Conservation (phyloP, 2,329 filamentous ascomycete genomes). For the Epichloe amarillans region DNA sequence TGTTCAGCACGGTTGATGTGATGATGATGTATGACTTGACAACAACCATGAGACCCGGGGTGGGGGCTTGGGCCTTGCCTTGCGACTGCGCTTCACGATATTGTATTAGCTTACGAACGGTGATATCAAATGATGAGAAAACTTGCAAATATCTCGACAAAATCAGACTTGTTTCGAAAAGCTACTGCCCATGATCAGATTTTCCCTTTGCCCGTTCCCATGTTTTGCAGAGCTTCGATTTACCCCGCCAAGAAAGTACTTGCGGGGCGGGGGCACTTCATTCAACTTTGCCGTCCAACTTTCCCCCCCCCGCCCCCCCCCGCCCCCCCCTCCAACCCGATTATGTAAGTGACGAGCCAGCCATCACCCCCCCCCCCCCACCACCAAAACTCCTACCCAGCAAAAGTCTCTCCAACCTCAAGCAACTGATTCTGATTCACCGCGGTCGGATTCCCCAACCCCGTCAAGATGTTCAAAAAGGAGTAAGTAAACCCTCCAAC, state of each 20-base stretch:
- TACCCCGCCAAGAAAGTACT: slow-evolving; percentile 4
- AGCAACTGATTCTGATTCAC: background rate
- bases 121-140: too few species aligned
- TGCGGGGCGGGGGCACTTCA: slow-evolving; percentile 4
- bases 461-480: slow-evolving; percentile 74
- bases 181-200: too few species aligned
- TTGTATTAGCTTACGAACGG: too few species aligned
- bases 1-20: slow-evolving; percentile 37
- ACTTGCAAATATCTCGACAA: too few species aligned
- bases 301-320: background rate
- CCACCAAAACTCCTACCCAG: background rate
- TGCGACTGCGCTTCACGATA: too few species aligned
- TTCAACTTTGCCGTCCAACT: background rate
- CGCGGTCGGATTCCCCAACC: slow-evolving; percentile 1
- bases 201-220: too few species aligned
- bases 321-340: background rate
- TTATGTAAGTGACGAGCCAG: too few species aligned
- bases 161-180: too few species aligned
- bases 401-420: background rate
- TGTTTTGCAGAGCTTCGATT: background rate
- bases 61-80: too few species aligned
- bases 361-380: background rate
- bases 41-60: too few species aligned
- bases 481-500: slow-evolving; percentile 44
- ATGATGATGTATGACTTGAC: background rate